Percentiles rank a stretch among this genome's conserved stretches.
Conservation (phyloP, 2,329 filamentous ascomycete species). For the Ophiognomonia clavigignenti-juglandacearum region DNA sequence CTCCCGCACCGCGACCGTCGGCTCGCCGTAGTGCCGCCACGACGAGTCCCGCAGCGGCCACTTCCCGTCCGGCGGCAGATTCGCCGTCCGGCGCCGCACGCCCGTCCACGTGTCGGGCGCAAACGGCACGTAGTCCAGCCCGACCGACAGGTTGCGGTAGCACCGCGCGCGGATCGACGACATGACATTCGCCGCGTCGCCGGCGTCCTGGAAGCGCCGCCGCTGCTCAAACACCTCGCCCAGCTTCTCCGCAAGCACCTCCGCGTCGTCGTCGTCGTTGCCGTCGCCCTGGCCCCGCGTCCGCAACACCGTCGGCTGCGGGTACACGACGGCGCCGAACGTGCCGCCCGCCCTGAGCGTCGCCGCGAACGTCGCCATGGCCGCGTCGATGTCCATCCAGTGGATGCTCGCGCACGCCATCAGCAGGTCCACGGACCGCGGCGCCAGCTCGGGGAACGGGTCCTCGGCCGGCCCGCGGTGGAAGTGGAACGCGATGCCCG, state of each 20-base stretch:
- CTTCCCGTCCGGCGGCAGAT: conserved; percentile 5
- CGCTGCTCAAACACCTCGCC: conserved; percentile 4
- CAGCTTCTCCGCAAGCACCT: neutral
- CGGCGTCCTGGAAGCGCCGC: conserved; percentile 2
- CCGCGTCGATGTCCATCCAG: conserved; percentile 8
- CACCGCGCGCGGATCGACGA: neutral
- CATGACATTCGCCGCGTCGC: neutral
- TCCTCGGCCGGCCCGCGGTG: conserved; percentile 7
- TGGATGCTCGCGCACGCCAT: conserved; percentile 13
- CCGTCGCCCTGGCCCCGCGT: neutral
- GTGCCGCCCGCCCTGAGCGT: conserved; percentile 14
- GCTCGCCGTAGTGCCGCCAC: conserved; percentile 3
- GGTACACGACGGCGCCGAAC: conserved; percentile 11
- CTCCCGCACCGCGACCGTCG: neutral
- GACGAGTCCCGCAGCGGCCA: conserved; percentile 7
- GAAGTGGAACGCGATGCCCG: conserved; percentile 3
- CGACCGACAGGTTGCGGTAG: conserved; percentile 1
- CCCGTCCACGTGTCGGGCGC: neutral
- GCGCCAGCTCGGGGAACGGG: conserved; percentile 1
- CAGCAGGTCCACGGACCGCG: conserved; percentile 7
- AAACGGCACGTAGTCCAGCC: conserved; percentile 7
- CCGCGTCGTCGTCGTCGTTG: neutral
- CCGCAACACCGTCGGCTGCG: conserved; percentile 5
- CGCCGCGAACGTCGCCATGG: conserved; percentile 5
- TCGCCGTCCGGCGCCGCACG: conserved; percentile 4